These are phyloP conservation scores for Penicillium hesseltinei DNA, from an alignment of 2,329 filamentous ascomycete genomes.

Conservation along the genomic window DNA sequence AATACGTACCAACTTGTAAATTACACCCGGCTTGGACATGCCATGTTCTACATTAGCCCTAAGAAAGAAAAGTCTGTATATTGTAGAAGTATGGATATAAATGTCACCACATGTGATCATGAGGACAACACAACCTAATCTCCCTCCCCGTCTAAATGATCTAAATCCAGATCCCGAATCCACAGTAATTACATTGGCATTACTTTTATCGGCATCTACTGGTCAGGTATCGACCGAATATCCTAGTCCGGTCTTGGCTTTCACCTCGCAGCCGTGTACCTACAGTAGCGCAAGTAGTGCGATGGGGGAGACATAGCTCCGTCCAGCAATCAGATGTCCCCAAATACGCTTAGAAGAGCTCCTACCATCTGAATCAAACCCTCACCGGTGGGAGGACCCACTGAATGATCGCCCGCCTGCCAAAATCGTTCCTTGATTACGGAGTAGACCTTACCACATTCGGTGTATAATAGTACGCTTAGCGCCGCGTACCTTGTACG, in stretches of 20 bases:
- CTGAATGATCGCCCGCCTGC: slow-evolving; percentile 33
- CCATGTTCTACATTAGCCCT: slow-evolving; percentile 8
- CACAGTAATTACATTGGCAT: slow-evolving; percentile 3
- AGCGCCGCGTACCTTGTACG: slow-evolving; percentile 1
- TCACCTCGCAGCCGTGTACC: slow-evolving; percentile 29
- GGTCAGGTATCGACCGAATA: not conserved
- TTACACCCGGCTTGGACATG: not conserved
- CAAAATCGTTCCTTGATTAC: slow-evolving; percentile 23
- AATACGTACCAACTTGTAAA: not conserved
- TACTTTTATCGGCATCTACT: slow-evolving; percentile 3
- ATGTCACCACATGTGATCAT: not conserved
- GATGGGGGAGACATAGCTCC: slow-evolving; percentile 7
- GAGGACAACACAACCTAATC: slow-evolving; percentile 2
- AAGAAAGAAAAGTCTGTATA: too few species aligned
- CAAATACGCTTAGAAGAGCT: slow-evolving; percentile 15
- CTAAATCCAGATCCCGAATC: slow-evolving; percentile 2
- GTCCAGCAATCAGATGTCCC: slow-evolving; percentile 23
- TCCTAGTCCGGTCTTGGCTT: slow-evolving; percentile 19
- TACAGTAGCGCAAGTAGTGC: slow-evolving; percentile 31
- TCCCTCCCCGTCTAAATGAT: not conserved
- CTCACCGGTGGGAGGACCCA: slow-evolving; percentile 28
- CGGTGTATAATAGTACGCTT: not conserved
- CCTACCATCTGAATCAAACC: slow-evolving; percentile 21
- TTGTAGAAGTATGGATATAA: not conserved
- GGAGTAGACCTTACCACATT: slow-evolving; percentile 5